Evolutionary conservation across 2,329 filamentous ascomycete genomes (phyloP), one percentile per base, ranked within the genome.

Genomic region (Xylariaceae sp.): DNA sequence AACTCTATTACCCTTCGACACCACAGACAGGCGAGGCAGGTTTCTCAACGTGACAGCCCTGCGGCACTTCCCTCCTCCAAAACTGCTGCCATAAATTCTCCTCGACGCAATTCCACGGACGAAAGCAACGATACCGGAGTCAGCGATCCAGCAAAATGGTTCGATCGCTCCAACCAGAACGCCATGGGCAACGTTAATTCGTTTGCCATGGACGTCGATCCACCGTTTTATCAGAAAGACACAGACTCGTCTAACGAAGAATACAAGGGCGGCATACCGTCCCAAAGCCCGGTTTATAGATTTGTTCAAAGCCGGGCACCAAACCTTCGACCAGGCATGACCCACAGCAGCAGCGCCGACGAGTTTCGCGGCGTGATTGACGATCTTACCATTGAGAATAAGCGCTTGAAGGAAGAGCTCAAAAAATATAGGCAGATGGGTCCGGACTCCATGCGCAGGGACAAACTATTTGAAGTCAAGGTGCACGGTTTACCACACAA

Each of bases 301-400:
- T 60, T 51, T 19, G 43, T 50, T 0, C 52, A 55, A 7, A 43
- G 35, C 44, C 36, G 53, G 46, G 15, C 52, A 31, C 3, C 59
- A 8, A 41, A 43, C 17, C 50, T 64, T 0, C 62, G 61, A 7
- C 62, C 63, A 3, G 54, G 56, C 29, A 65, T 66, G 3, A 65
- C 66, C 3, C 76, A 63, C 16, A 78, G 65, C 56, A 87, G 79
- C 56, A 83, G 81, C 38, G 80, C 78, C 19, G 86, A 87, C 42
- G 87, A 90, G 42, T 90, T 81, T 45, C 75, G 88, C 35, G 85
- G 85, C 50, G 87, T 95, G 13, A 94, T 95, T 36, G 88, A 95
- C 54, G 89, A 95, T 58, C 64, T 95, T 44, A 95, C 88, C 0
- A 71, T 95, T 19, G 85, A 89, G 57, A 94, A 93, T 59, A 87